Percentiles rank a stretch among this genome's conserved stretches.
Conservation (phyloP, 2,329 filamentous ascomycete species). For the Dothiorella sarmentorum region DNA sequence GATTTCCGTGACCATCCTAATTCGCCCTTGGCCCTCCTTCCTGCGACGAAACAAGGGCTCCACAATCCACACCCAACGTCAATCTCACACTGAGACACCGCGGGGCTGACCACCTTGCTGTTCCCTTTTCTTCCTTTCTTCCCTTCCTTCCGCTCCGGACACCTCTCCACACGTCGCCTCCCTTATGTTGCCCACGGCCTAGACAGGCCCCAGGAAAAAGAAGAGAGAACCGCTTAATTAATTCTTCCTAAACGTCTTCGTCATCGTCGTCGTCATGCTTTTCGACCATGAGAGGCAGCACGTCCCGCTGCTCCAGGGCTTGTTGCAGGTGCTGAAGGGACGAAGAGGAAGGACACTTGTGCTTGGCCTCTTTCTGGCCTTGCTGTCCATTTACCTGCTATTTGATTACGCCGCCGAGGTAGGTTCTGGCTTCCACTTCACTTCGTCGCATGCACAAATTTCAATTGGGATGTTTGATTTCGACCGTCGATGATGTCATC, state of each 20-base stretch:
- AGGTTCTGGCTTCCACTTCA: neutral
- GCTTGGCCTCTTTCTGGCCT: neutral
- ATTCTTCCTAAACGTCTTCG: neutral
- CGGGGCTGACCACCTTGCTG: neutral
- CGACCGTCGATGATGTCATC: neutral
- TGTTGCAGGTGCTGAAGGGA: constrained; percentile 4
- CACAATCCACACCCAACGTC: neutral
- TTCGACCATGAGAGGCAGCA: constrained; percentile 4
- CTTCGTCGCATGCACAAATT: too few relatives aligned
- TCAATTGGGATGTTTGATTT: too few relatives aligned
- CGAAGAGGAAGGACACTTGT: neutral
- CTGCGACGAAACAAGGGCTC: constrained; percentile 10
- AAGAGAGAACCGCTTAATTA: neutral
- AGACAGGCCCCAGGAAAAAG: neutral
- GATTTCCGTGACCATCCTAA: constrained; percentile 2
- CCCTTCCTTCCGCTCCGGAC: neutral
- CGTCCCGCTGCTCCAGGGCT: neutral
- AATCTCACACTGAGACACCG: neutral
- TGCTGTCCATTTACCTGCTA: constrained; percentile 1
- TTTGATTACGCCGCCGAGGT: constrained; percentile 6
- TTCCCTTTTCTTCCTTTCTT: neutral
- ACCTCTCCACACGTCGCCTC: neutral
- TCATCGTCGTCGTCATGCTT: neutral
- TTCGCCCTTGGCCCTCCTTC: constrained; percentile 2
- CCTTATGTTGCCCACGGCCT: neutral